Conservation (phyloP, 2,329 filamentous ascomycete genomes). For the Penicillium italicum region DNA sequence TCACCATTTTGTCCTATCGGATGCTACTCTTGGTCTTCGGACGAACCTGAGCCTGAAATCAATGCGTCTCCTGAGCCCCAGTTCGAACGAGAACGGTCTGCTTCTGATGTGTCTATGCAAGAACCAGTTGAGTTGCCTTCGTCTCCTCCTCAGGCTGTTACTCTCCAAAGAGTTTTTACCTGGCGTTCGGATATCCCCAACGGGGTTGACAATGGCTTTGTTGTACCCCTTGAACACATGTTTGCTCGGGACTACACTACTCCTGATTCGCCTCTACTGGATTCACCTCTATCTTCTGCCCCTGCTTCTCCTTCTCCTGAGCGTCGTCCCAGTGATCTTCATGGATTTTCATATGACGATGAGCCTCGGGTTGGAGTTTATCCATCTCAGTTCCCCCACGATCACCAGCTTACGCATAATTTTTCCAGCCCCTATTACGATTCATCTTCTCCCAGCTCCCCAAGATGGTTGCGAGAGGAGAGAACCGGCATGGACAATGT, state of each 20-base stretch:
- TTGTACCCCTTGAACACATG: background rate
- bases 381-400: background rate
- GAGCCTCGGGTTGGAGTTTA: background rate
- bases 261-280: background rate
- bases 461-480: too few species aligned
- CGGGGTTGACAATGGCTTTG: too few species aligned
- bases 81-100: background rate
- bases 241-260: background rate
- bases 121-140: background rate
- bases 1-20: background rate
- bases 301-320: background rate
- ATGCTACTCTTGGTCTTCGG: background rate
- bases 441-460: background rate
- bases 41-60: background rate
- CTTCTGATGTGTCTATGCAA: background rate
- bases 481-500: background rate
- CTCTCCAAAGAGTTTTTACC: background rate
- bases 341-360: background rate
- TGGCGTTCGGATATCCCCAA: background rate
- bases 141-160: background rate
- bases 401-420: background rate
- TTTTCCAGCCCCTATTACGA: background rate
- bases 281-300: background rate
- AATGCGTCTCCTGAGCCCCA: too few species aligned
- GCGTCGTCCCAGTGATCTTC: background rate